Evolutionary conservation across 139 green algal genomes (phyloP), one percentile per base, ranked within the genome.

Genomic region (Coelastrella sp.): DNA sequence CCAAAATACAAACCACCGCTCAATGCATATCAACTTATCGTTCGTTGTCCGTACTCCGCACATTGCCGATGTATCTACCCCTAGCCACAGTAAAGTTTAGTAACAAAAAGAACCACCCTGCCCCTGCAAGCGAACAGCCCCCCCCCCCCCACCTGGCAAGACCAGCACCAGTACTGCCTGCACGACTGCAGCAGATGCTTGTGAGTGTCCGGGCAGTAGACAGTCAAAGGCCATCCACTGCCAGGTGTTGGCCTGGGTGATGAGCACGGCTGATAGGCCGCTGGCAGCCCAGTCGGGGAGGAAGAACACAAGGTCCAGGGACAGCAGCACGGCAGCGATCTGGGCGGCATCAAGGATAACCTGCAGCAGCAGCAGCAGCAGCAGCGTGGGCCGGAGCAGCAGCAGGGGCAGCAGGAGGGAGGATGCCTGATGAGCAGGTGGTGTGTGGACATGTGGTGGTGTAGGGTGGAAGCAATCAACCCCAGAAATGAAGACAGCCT

Each of bases 221-320:
- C 82, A 87, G 57, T 87, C 82, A 54, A 87, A 60, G 1, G 82
- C 11, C 82, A 87, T 71, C 82, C 82, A 87, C 65, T 87, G 82
- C 82, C 82, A 87, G 32, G 64, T 87, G 32, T 16, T 79, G 65
- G 64, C 64, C 22, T 87, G 82, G n/a, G 82, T 87, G 16, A 87
- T 32, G 8, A 87, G 4, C 11, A 78, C 65, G 5, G 82, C 82
- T 56, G 82, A 87, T 14, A 87, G 14, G 32, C 64, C 82, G 64
- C 23, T 57, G 7, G 65, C 82, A 66, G 82, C 82, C 82, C 82
- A 87, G 82, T 65, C 65, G 17, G 82, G 82, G 23, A 79, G 64
- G 22, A 78, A 71, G 22, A 19, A 56, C 65, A 73, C 47, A 10
- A 87, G 82, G 59, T 87, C 82, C 16, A 66, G 65, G 3, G 82